Conservation (phyloP, 1,284 basidiomycete species). For the Ceraceosorus bombacis region DNA sequence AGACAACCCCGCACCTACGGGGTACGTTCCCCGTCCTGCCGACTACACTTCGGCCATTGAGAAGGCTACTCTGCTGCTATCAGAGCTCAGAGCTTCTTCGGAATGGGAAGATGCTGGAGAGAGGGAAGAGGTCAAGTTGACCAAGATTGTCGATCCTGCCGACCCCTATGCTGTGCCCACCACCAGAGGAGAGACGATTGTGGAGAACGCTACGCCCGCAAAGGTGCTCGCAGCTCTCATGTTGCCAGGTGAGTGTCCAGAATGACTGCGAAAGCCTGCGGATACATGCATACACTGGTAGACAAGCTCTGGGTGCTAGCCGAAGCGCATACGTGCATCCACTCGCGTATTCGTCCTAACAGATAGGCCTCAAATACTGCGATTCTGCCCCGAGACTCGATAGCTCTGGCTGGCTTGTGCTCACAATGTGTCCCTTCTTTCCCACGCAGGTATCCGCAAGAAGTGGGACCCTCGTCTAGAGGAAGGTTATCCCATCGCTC, state of each 20-base stretch:
- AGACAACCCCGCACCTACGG: conserved; percentile 8
- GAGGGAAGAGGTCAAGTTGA: conserved; percentile 33
- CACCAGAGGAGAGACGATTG: conserved; percentile 30
- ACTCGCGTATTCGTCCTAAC: neutral
- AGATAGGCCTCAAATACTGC: no score
- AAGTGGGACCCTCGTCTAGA: conserved; percentile 43
- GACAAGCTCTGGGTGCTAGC: neutral
- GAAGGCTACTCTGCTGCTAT: conserved; percentile 24
- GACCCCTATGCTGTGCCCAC: conserved; percentile 33
- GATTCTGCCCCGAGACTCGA: no score
- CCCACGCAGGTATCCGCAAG: conserved; percentile 26
- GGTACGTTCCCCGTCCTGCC: conserved; percentile 23
- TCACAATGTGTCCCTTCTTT: neutral
- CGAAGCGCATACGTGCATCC: neutral
- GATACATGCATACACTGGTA: neutral
- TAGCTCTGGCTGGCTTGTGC: no score
- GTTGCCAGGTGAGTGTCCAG: conserved; percentile 16
- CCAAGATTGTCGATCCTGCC: conserved; percentile 32
- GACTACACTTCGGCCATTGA: conserved; percentile 29
- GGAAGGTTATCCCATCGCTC: conserved; percentile 11
- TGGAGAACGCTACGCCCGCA: conserved; percentile 37
- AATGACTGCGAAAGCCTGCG: neutral
- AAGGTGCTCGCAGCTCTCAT: conserved; percentile 35
- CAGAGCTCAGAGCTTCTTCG: conserved; percentile 20
- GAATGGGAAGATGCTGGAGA: conserved; percentile 37